phyloP scores from a whole-genome alignment of 345 rosid genomes.

The Chamaenerion angustifolium region DNA sequence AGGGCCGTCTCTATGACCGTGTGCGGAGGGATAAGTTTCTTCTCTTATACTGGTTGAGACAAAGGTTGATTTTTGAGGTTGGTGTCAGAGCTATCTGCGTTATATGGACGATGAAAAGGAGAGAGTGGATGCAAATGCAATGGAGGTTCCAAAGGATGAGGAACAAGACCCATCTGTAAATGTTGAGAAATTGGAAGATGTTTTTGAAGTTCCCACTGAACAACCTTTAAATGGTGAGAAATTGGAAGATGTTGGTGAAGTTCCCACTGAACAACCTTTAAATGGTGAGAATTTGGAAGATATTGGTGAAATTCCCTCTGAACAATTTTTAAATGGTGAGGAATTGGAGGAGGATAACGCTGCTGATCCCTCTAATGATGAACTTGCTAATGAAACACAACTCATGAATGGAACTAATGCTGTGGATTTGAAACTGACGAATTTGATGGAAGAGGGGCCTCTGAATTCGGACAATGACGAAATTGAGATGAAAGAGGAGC shows the following conservation, averaged over 20 bases:
- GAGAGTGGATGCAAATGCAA: not conserved
- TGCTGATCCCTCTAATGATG: conserved; percentile 3
- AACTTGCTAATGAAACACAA: conserved; percentile 3
- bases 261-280: not conserved
- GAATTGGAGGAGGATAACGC: not conserved
- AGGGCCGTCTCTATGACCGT: too few species aligned
- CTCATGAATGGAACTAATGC: conserved; percentile 2
- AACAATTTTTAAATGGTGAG: not conserved
- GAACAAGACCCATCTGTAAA: conserved; percentile 2
- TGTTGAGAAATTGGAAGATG: conserved; percentile 2
- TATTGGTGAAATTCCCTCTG: not conserved
- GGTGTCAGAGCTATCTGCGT: too few species aligned
- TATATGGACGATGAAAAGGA: conserved; percentile 6
- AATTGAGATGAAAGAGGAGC: conserved; percentile 9
- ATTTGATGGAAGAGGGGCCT: conserved; percentile 8
- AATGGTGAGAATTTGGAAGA: conserved; percentile 2
- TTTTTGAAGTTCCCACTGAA: not conserved
- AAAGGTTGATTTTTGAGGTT: too few species aligned
- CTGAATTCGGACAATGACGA: conserved; percentile 7
- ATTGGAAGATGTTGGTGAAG: not conserved
- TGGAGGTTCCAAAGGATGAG: conserved; percentile 2
- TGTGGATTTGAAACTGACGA: not conserved
- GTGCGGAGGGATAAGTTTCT: too few species aligned
- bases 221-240: not conserved
- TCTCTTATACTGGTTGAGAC: too few species aligned